These are phyloP conservation scores for Salix suchowensis DNA, from an alignment of 345 rosid species.

Conservation along the genomic window DNA sequence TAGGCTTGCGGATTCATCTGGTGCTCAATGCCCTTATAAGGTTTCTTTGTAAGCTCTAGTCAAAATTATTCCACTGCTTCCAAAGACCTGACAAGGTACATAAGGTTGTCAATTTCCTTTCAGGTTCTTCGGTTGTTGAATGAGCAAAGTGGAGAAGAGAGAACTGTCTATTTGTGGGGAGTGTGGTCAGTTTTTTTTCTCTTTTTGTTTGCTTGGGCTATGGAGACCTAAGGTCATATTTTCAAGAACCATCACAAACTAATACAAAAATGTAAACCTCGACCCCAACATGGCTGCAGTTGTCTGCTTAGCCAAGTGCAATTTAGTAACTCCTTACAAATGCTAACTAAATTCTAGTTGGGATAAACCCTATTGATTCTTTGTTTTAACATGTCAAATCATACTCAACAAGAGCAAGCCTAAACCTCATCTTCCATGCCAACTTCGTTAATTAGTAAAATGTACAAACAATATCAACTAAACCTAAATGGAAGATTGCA, in stretches of 20 bases:
- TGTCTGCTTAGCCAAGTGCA: background rate
- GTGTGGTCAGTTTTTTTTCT: constrained; percentile 55
- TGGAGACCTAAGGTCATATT: background rate
- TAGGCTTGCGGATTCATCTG: constrained; percentile 30
- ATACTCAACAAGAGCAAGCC: background rate
- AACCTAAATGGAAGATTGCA: too few species aligned
- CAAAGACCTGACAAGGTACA: constrained; percentile 2
- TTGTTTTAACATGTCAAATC: background rate
- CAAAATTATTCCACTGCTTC: constrained; percentile 5
- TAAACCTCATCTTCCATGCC: too few species aligned
- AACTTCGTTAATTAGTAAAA: too few species aligned
- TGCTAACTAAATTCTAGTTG: background rate
- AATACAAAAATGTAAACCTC: background rate
- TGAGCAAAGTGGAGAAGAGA: constrained; percentile 82
- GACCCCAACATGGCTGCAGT: background rate
- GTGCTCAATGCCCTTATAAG: constrained; percentile 54
- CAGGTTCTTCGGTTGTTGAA: constrained; percentile 91
- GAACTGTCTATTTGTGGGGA: constrained; percentile 66
- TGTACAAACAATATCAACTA: too few species aligned
- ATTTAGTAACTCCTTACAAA: background rate
- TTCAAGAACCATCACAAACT: background rate
- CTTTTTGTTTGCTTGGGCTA: background rate
- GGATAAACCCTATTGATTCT: too few species aligned
- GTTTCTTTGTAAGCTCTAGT: constrained; percentile 29
- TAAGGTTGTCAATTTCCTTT: constrained; percentile 21